Evolutionary conservation across 345 rosid species (phyloP).

Genomic region (Hypericum androsaemum): DNA sequence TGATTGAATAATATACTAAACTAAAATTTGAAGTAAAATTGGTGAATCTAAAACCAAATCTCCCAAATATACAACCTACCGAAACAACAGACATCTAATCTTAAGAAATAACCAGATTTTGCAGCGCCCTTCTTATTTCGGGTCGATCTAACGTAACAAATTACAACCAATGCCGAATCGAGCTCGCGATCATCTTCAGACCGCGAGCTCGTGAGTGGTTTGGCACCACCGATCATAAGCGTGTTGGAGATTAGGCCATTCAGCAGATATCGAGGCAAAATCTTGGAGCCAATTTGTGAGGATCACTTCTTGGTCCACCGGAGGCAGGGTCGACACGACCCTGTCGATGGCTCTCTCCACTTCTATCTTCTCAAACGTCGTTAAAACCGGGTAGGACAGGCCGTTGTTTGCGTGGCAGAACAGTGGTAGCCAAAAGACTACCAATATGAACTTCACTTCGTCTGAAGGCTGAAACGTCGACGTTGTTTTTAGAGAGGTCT

Average conservation of each 20-base stretch:
- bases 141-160: no score
- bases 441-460: slow-evolving; percentile 54
- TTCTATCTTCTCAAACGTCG: slow-evolving; percentile 47
- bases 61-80: no score
- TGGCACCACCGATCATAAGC: slow-evolving; percentile 69
- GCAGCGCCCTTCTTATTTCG: no score
- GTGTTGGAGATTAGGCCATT: slow-evolving; percentile 64
- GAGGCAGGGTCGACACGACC: slow-evolving; percentile 41
- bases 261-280: slow-evolving; percentile 40
- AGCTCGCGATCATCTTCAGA: not conserved
- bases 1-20: no score
- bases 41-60: no score
- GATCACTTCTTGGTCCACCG: slow-evolving; percentile 52
- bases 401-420: slow-evolving; percentile 57
- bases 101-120: no score
- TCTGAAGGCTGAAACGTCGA: slow-evolving; percentile 24
- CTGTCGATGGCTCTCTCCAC: slow-evolving; percentile 56
- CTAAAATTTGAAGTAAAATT: no score
- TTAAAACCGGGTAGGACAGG: slow-evolving; percentile 39
- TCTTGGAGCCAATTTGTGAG: slow-evolving; percentile 70
- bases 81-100: no score
- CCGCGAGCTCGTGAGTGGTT: slow-evolving; percentile 36
- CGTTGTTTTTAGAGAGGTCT: slow-evolving; percentile 32
- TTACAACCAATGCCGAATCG: no score
- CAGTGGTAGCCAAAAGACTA: slow-evolving; percentile 51